Evolutionary conservation across 768 basidiomycete species (phyloP), one percentile per base, ranked within the genome.

Genomic region (Sporobolomyces roseus): DNA sequence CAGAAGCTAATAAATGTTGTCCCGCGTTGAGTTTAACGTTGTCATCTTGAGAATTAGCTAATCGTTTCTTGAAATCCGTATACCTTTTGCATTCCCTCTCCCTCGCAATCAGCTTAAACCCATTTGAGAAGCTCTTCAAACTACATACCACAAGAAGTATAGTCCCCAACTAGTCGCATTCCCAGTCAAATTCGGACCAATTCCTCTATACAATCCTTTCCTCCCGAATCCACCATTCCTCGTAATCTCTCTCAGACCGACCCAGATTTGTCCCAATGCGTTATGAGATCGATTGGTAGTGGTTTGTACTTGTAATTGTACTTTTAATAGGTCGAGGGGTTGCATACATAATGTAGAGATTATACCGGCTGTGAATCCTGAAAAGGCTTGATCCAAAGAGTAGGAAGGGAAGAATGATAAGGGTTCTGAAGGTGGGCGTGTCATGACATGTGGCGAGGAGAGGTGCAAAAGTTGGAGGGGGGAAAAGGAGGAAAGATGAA

Each of bases 81-180:
- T 97, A 98, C 77, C 94, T 98, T 69, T 27, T 58, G 10, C 3
- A 25, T 25, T 43, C 4, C 3, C 16, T 17, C 16, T 36, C 35
- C 10, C 54, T 14, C 45, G 23, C 23, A 7, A 14, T 13, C 45
- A 48, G n/a, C 41, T 21, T n/a, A 7, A 16, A 16, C n/a, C 21
- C 17, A 17, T 6, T 29, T 58, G 70, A 45, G 25, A 2, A 35
- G 45, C 29, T 9, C 23, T 23, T 14, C 14, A 13, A 23, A 7
- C 2, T 21, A 84, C 91, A 79, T 77, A 97, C 96, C 96, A 94
- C 70, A 94, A 84, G 80, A 99, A 99, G 79, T 99, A 99, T 30
- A 97, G 80, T 0, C 96, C 96, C 96, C 96, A 99, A 75, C 91
- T 93, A 12, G 88, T 87, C 25, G 93, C 92, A 72, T 97, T 97